Base-by-base conservation (phyloP, 2,329 filamentous ascomycete species). In the Bipolaris oryzae region DNA sequence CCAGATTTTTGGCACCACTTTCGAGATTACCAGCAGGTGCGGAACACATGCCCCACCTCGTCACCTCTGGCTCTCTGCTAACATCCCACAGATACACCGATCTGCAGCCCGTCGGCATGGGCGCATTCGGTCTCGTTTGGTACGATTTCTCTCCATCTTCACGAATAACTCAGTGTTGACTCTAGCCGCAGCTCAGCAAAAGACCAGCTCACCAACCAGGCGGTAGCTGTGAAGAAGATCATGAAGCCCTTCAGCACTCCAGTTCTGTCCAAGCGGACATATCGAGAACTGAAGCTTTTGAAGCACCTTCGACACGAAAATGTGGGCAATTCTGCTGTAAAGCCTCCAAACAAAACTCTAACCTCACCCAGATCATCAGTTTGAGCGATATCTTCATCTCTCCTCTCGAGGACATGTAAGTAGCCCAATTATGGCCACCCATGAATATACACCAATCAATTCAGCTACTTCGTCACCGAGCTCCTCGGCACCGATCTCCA, bases 231-330 rank as follows among this genome's bases (percentile, higher is more conserved):
- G 76, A 99, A 99, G 86, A 99, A 99, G 87, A 99, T 99, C 75
- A 98, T 99, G 94, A 99, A 98, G 84, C 95, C 95, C 9, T 99
- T 99, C 81, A 97, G 93, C 84, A 99, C 95, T n/a, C 93, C 95
- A 1, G 95, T 99, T 57, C 84, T 99, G 45, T 95, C 95, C 57
- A 99, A 99, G 84, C 87, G 95, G 75, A 99, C 95, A 66, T 99
- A 99, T 78, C 89, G 95, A 74, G 95, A 99, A 79, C 82, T 99
- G 75, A 99, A 98, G 83, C 86, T 99, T 62, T 83, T 99, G 73
- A 99, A 98, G 83, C 95, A 99, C 75, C 83, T 99, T 60, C 89
- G 89, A 75, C 95, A 99, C 78, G 95, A 99, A 81, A 99, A 99
- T 81, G 94, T 96, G 78, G 61, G 82, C 59, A 60, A 41, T 43